A percentile compares a stretch with the other conserved stretches of the same genome.
Conservation (phyloP, 345 rosid species). For the Punica granatum region DNA sequence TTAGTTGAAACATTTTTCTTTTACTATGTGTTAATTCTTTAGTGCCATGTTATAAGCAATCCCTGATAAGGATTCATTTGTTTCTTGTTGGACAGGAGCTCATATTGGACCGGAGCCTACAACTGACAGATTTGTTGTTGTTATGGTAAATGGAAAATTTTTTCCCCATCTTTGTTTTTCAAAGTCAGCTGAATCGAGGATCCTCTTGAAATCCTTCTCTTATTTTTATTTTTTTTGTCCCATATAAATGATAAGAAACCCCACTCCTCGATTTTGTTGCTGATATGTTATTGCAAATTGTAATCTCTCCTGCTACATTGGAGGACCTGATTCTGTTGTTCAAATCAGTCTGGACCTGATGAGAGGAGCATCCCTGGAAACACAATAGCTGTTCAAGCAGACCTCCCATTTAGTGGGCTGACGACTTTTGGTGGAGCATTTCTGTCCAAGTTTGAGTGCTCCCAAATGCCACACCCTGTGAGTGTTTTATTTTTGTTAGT, state of each 20-base stretch:
- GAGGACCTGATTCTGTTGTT: not conserved
- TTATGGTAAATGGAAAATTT: conserved; percentile 56
- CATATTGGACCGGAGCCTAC: conserved; percentile 99
- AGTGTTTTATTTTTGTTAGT: conserved; percentile 11
- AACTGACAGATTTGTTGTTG: conserved; percentile 97
- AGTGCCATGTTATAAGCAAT: not conserved
- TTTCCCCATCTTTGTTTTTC: not conserved
- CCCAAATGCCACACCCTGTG: conserved; percentile 94
- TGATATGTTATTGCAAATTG: not conserved
- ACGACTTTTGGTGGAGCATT: conserved; percentile 89
- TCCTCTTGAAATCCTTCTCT: conserved; percentile 4
- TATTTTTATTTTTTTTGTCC: not conserved
- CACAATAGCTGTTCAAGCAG: conserved; percentile 87
- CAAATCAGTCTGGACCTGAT: conserved; percentile 67
- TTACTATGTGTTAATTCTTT: not conserved
- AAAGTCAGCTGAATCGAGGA: not conserved
- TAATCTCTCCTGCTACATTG: not conserved
- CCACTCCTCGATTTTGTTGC: not conserved
- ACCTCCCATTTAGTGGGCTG: conserved; percentile 75
- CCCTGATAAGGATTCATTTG: not conserved
- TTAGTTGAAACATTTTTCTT: conserved; percentile 13
- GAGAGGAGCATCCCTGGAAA: conserved; percentile 69
- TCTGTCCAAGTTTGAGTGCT: conserved; percentile 77
- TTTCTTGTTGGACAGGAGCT: conserved; percentile 48
- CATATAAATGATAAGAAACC: not conserved